These are phyloP conservation scores for Penicillium pulvis DNA, from an alignment of 495 filamentous ascomycete genomes.

Conservation along the genomic window DNA sequence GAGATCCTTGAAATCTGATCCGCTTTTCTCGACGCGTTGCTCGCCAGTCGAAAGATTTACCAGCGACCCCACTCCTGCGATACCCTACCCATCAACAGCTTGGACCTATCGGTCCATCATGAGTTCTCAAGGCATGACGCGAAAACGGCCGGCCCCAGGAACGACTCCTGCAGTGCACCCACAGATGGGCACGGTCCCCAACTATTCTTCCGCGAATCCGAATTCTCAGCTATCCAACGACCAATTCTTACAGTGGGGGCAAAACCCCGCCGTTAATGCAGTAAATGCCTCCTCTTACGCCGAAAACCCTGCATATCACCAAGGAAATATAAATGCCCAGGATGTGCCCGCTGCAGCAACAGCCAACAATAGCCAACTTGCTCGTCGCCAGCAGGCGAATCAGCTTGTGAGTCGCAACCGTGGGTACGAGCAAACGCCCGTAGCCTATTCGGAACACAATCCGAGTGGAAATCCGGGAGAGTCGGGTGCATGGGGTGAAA, in stretches of 20 bases:
- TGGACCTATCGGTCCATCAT: conserved; percentile 26
- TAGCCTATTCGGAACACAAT: conserved; percentile 50
- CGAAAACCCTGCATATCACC: conserved; percentile 46
- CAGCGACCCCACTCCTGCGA: conserved; percentile 11
- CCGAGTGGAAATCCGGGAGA: conserved; percentile 29
- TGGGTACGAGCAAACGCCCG: conserved; percentile 48
- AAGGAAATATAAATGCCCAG: conserved; percentile 38
- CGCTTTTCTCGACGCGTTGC: neutral
- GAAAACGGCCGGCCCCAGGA: conserved; percentile 78
- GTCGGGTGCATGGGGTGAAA: conserved; percentile 63
- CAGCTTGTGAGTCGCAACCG: conserved; percentile 58
- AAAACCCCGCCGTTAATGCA: conserved; percentile 40
- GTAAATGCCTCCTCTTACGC: conserved; percentile 33
- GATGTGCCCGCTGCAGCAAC: conserved; percentile 47
- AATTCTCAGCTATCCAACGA: conserved; percentile 51
- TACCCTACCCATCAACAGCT: conserved; percentile 13
- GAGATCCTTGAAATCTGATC: neutral
- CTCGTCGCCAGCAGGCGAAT: conserved; percentile 61
- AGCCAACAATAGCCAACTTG: conserved; percentile 63
- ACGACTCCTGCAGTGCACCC: conserved; percentile 58
- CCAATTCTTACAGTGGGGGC: conserved; percentile 58
- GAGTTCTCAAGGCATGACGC: conserved; percentile 48
- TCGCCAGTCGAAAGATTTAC: neutral
- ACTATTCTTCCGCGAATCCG: conserved; percentile 33
- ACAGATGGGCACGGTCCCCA: conserved; percentile 40